Evolutionary conservation across 2,329 filamentous ascomycete species (phyloP), one percentile per base, ranked within the genome.

Genomic region (Neophaeococcomyces mojaviensis): DNA sequence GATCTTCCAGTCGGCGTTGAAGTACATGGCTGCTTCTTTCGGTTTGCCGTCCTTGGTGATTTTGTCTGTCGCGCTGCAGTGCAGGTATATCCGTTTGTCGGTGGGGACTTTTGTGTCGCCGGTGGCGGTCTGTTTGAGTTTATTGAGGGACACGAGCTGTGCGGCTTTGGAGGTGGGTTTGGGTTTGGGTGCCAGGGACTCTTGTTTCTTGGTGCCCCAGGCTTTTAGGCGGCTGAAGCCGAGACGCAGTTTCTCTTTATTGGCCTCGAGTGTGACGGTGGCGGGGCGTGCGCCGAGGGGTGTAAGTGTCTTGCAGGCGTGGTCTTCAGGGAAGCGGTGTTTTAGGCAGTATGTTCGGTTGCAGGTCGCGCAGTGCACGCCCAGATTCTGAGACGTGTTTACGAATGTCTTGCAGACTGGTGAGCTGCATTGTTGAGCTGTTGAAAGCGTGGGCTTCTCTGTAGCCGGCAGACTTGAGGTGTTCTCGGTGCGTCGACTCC

Each of bases 41-140:
- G 86, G 81, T 64, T 94, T 94, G 5, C 85, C 80, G 43, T 81
- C 85, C 1, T 88, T 83, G 0, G 88, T 94, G 58, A 87, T 86
- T 4, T 51, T 49, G 8, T 86, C 86, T 59, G 89, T 88, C 0
- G 90, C 92, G 62, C 97, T 90, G 15, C 96, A 86, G 61, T 86
- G 82, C 1, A 98, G 61, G 61, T 97, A 97, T 1, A 98, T 68
- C n/a, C 92, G 73, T 69, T 94, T 94, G 53, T 95, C 88, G 0
- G 72, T 64, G 0, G 88, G 73, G 0, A 96, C 66, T 58, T 88
- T 90, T 8, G 81, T 80, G 54, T 97, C 90, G 1, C 94, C 94
- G 68, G 95, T 96, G 2, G 92, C 90, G 1, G 77, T 81, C 62
- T 84, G 84, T 69, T 95, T 96, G 34, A 98, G 71, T 8, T 77